Evolutionary conservation across 306 rosid genomes (phyloP).

Genomic region (Lablab purpureus): DNA sequence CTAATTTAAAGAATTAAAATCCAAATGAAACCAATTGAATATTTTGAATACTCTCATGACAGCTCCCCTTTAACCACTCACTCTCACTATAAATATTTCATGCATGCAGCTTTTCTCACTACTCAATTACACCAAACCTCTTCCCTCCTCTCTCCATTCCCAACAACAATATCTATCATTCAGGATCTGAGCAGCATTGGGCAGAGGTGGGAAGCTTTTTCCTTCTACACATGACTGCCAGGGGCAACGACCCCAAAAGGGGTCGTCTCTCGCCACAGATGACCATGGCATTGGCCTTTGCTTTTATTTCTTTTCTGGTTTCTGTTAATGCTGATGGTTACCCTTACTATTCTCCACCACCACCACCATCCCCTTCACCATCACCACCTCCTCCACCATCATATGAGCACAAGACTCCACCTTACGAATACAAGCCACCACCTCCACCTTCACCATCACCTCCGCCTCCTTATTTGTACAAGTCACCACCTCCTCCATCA

Average conservation of each 20-base stretch:
- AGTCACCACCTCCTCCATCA: conserved; percentile 30
- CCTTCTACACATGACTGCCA: conserved; percentile 54
- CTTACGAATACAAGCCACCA: conserved; percentile 15
- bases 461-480: conserved; percentile 28
- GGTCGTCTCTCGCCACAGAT: conserved; percentile 75
- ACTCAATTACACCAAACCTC: conserved; percentile 33
- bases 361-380: conserved; percentile 41
- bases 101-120: conserved; percentile 53
- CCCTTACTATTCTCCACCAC: conserved; percentile 77
- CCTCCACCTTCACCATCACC: neutral
- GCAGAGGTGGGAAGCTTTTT: conserved; percentile 28
- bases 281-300: conserved; percentile 68
- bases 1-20: conserved; percentile 45
- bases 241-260: conserved; percentile 70
- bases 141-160: neutral
- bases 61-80: conserved; percentile 65
- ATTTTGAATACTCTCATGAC: conserved; percentile 63
- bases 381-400: conserved; percentile 42
- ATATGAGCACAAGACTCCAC: too few relatives aligned
- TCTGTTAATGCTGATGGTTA: conserved; percentile 76
- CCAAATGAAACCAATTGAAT: conserved; percentile 37
- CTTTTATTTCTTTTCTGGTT: conserved; percentile 64
- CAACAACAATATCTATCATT: conserved; percentile 2
- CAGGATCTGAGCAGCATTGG: conserved; percentile 51
- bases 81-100: conserved; percentile 41